Evolutionary conservation across 768 basidiomycete species (phyloP).

Genomic region (Leccinum arenicola): DNA sequence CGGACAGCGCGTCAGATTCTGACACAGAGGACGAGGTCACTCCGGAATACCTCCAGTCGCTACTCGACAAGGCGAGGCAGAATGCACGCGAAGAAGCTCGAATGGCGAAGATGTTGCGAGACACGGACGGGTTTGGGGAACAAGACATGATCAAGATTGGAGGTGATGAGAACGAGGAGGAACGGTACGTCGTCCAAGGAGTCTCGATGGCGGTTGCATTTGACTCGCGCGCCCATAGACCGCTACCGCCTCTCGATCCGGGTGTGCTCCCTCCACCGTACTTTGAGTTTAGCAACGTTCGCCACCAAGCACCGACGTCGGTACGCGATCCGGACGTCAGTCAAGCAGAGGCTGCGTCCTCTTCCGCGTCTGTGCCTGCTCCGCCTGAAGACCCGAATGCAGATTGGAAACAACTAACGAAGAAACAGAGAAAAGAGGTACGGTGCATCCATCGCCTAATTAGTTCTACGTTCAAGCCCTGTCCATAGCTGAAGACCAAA

Average conservation of each 20-base stretch:
- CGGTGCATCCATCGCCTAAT: conserved; percentile 12
- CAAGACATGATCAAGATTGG: conserved; percentile 53
- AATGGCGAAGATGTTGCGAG: conserved; percentile 22
- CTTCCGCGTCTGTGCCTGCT: conserved; percentile 48
- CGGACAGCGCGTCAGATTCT: conserved; percentile 33
- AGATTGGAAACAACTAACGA: conserved; percentile 68
- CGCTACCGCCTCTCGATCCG: conserved; percentile 63
- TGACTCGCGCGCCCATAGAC: conserved; percentile 32
- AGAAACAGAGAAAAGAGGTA: conserved; percentile 70
- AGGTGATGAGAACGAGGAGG: conserved; percentile 32
- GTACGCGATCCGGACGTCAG: conserved; percentile 64
- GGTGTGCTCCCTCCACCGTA: conserved; percentile 63
- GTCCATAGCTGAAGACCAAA: conserved; percentile 55
- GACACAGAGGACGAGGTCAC: conserved; percentile 47
- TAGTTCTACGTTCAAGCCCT: background rate
- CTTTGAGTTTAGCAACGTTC: conserved; percentile 49
- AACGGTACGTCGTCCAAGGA: conserved; percentile 34
- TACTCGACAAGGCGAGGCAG: conserved; percentile 60
- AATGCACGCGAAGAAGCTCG: conserved; percentile 40
- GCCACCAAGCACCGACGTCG: conserved; percentile 42
- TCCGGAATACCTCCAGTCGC: conserved; percentile 56
- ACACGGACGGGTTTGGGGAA: conserved; percentile 39
- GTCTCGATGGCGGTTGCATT: background rate
- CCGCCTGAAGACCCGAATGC: conserved; percentile 62
- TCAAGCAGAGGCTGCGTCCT: conserved; percentile 48